phyloP scores from a whole-genome alignment of 2,329 filamentous ascomycete species.

The Cordyceps javanica region DNA sequence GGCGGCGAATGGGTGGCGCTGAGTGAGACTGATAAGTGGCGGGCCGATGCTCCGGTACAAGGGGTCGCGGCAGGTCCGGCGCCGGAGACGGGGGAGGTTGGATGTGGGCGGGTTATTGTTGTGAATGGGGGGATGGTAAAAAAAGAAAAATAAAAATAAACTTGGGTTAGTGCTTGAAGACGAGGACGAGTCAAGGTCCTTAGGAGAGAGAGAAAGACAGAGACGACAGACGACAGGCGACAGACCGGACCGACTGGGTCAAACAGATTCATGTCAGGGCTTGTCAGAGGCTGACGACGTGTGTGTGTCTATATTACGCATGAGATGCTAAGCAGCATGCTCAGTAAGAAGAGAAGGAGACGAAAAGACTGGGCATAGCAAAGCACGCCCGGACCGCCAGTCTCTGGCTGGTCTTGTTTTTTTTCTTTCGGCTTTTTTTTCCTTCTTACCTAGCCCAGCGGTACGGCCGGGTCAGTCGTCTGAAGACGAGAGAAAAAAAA shows the following conservation, averaged over 20 bases:
- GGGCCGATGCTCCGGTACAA: conserved; percentile 10
- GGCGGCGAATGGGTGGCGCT: neutral
- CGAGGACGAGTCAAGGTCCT: no score
- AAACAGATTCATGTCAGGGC: neutral
- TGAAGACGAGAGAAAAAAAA: neutral
- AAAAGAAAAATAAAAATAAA: no score
- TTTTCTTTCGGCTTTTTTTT: no score
- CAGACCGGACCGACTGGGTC: no score
- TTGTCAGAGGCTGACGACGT: neutral
- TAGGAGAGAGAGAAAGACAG: neutral
- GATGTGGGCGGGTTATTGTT: neutral
- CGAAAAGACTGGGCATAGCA: neutral
- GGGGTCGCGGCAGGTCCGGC: neutral
- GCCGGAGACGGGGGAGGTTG: conserved; percentile 1
- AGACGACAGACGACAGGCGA: neutral
- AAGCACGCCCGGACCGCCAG: neutral
- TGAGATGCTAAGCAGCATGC: no score
- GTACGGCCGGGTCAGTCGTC: neutral
- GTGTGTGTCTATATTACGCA: neutral
- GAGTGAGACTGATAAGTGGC: conserved; percentile 7
- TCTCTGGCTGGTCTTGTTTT: no score
- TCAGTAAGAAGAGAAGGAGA: no score
- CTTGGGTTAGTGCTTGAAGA: no score
- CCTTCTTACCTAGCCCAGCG: neutral
- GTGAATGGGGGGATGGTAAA: no score